phyloP scores from a whole-genome alignment of 1,139 yeast species.

The Yamadazyma friedrichii region DNA sequence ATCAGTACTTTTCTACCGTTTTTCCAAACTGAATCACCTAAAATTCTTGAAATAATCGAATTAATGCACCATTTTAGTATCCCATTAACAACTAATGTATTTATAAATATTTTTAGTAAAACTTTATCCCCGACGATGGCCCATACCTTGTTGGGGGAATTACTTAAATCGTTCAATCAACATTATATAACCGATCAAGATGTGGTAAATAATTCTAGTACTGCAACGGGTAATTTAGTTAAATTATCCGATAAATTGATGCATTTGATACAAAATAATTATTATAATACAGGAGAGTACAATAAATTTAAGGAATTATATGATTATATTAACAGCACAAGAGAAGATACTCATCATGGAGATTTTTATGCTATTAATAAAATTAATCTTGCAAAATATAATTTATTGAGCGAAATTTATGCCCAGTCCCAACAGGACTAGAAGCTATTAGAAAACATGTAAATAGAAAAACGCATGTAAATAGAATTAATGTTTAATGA shows the following conservation, averaged over 20 bases:
- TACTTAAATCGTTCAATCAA: conserved; percentile 22
- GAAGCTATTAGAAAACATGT: neutral
- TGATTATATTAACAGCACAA: neutral
- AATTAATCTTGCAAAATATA: neutral
- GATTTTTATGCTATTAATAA: neutral
- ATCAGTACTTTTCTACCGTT: conserved; percentile 28
- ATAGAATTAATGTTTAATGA: neutral
- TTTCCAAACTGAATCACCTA: conserved; percentile 12
- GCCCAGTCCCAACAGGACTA: neutral
- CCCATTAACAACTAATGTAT: conserved; percentile 30
- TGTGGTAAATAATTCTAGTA: conserved; percentile 7
- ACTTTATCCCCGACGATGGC: conserved; percentile 14
- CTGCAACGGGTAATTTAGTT: conserved; percentile 20
- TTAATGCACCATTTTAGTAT: conserved; percentile 18
- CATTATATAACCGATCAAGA: conserved; percentile 21
- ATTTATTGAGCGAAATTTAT: conserved; percentile 2
- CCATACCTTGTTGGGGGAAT: conserved; percentile 12
- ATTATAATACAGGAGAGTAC: neutral
- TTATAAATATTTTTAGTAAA: conserved; percentile 8
- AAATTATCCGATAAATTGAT: conserved; percentile 23
- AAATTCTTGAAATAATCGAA: conserved; percentile 7
- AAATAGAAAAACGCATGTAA: neutral
- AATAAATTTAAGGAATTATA: neutral
- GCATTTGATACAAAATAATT: conserved; percentile 7
- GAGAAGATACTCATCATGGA: neutral